Evolutionary conservation across 2,329 filamentous ascomycete genomes (phyloP).

Genomic region (Diaporthe batatas): DNA sequence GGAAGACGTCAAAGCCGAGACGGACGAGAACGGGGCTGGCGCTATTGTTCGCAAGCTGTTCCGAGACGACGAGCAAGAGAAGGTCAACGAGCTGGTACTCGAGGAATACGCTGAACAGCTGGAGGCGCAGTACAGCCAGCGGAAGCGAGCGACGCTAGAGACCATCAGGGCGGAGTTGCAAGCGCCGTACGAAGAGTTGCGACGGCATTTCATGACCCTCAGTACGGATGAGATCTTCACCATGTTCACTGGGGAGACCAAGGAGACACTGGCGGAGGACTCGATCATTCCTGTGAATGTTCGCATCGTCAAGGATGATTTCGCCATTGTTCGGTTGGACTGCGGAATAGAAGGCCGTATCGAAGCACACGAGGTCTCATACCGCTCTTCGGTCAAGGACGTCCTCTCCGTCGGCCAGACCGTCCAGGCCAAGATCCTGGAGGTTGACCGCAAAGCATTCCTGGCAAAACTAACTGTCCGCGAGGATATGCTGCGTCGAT

Average conservation of each 20-base stretch:
- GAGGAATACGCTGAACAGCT: slow-evolving; percentile 98
- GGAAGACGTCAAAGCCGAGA: slow-evolving; percentile 96
- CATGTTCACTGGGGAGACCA: slow-evolving; percentile 95
- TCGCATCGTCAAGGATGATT: slow-evolving; percentile 89
- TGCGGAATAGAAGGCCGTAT: slow-evolving; percentile 93
- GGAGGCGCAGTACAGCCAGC: slow-evolving; percentile 91
- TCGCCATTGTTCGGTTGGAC: slow-evolving; percentile 93
- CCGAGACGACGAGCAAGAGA: slow-evolving; percentile 91
- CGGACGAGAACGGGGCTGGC: slow-evolving; percentile 87
- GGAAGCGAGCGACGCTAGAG: slow-evolving; percentile 95
- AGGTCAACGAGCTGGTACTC: slow-evolving; percentile 94
- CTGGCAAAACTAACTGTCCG: slow-evolving; percentile 86
- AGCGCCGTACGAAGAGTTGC: slow-evolving; percentile 92
- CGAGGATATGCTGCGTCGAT: slow-evolving; percentile 82
- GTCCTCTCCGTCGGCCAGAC: slow-evolving; percentile 86
- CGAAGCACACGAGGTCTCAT: slow-evolving; percentile 84
- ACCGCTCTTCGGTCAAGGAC: slow-evolving; percentile 77
- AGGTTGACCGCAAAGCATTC: slow-evolving; percentile 89
- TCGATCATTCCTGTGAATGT: slow-evolving; percentile 95
- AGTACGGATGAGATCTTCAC: slow-evolving; percentile 87
- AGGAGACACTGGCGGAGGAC: slow-evolving; percentile 83
- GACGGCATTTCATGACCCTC: slow-evolving; percentile 81
- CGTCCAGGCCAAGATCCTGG: slow-evolving; percentile 87
- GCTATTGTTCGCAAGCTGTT: slow-evolving; percentile 97
- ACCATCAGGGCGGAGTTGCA: slow-evolving; percentile 95